These are phyloP conservation scores for Fragaria iinumae DNA, from an alignment of 306 rosid genomes.

Conservation along the genomic window DNA sequence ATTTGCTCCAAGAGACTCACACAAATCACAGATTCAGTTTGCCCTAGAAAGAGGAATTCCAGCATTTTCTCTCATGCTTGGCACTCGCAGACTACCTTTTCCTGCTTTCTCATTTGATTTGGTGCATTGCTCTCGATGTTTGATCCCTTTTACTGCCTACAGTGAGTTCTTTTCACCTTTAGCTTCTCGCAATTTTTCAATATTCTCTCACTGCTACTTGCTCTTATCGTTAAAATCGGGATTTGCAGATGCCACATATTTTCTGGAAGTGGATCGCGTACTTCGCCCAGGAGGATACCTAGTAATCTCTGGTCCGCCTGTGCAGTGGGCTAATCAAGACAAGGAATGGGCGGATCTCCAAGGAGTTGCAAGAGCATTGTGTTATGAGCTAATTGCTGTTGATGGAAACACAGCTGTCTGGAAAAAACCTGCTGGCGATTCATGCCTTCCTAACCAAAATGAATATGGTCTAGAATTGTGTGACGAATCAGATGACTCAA, in stretches of 20 bases:
- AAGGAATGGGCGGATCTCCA: conserved; percentile 99
- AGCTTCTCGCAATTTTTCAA: conserved; percentile 16
- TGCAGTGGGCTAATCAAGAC: conserved; percentile 95
- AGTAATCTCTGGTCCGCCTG: conserved; percentile 97
- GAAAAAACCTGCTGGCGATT: conserved; percentile 77
- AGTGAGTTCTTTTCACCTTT: conserved; percentile 53
- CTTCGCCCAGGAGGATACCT: conserved; percentile 95
- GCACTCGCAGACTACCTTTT: conserved; percentile 94
- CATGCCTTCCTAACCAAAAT: conserved; percentile 79
- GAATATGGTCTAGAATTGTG: conserved; percentile 83
- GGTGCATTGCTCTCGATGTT: conserved; percentile 93
- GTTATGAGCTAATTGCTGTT: conserved; percentile 86
- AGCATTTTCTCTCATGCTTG: conserved; percentile 97
- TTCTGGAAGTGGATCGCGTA: conserved; percentile 90
- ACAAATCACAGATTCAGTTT: conserved; percentile 94
- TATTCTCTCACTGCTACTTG: conserved; percentile 23
- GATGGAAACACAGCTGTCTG: conserved; percentile 94
- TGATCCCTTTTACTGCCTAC: conserved; percentile 94
- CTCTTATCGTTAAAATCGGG: conserved; percentile 19
- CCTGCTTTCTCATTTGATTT: conserved; percentile 90
- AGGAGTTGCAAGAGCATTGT: conserved; percentile 85
- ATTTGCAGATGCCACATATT: conserved; percentile 85
- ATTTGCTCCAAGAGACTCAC: conserved; percentile 99
- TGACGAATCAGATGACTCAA: conserved; percentile 73
- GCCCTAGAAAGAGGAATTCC: conserved; percentile 97